Conservation (phyloP, 306 rosid species). For the Acmispon strigosus region DNA sequence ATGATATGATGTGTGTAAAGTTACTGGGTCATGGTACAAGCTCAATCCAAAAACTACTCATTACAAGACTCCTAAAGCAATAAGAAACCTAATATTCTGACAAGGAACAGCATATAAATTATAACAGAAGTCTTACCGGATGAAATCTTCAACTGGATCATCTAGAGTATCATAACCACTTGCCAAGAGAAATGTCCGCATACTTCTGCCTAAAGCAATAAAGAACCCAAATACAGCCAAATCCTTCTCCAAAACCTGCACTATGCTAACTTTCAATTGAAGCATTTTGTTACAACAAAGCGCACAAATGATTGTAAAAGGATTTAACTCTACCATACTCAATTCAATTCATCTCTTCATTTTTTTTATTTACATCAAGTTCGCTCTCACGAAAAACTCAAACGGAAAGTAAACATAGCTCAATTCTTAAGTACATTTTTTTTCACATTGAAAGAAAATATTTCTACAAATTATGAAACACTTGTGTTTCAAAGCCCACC, state of each 20-base stretch:
- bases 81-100: conserved; percentile 1
- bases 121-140: conserved; percentile 51
- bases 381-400: neutral
- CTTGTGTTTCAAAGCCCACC: neutral
- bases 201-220: conserved; percentile 90
- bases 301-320: conserved; percentile 5
- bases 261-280: conserved; percentile 18
- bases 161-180: conserved; percentile 65
- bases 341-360: conserved; percentile 16
- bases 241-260: conserved; percentile 96
- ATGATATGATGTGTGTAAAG: neutral
- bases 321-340: neutral
- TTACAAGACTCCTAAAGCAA: conserved; percentile 8
- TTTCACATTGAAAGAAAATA: neutral
- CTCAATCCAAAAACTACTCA: neutral
- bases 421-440: neutral
- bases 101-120: conserved; percentile 2
- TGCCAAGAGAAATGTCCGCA: conserved; percentile 66
- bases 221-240: conserved; percentile 97
- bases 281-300: conserved; percentile 11
- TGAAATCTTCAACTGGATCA: conserved; percentile 71
- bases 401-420: neutral
- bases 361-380: neutral
- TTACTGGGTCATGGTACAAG: conserved; percentile 8
- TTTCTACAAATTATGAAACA: neutral